Base-by-base conservation (phyloP, 208 protist genomes). In the Leishmania braziliensis region DNA sequence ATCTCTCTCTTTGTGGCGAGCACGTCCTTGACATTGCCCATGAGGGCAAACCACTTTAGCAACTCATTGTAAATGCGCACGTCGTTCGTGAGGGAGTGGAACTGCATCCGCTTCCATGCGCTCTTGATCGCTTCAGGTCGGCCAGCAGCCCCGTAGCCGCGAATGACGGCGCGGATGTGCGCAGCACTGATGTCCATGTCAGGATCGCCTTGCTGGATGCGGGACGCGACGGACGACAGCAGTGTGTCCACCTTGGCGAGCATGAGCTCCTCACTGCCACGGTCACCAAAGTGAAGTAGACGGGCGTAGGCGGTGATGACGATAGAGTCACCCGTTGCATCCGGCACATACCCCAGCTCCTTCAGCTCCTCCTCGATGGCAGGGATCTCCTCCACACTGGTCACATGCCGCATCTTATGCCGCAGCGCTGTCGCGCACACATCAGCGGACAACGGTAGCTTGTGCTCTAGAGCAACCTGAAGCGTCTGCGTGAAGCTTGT, bases 21-120 rank as follows among this genome's bases (percentile, higher is more conserved):
- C 6, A 97, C 89, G 71, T 96, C 91, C 87, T 95, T 95, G 3
- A 97, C 91, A 78, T 91, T 97, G 46, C 94, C 92, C 94, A 97
- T 97, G 12, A 97, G 79, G 50, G 94, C 84, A 54, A 92, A 93
- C 94, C 94, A 97, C 83, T 96, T 95, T 82, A 97, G 86, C 29
- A 97, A 82, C 56, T 97, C 94, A 82, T 97, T 97, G 86, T 95
- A 97, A 58, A 97, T 88, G 77, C 94, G 90, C 36, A 94, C 88
- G 79, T 97, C 92, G 78, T 94, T 86, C 2, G 91, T 93, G 16
- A 97, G 85, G 0, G 85, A 81, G 16, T 83, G 82, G 79, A 86
- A 88, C 81, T 95, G 91, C 85, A 97, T 92, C 5, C 91, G 88
- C 12, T 80, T 72, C 92, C 94, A 97, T 51, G 94, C 94, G 51